Evolutionary conservation across 1,284 basidiomycete genomes (phyloP).

Genomic region (Rhodotorula sp.): DNA sequence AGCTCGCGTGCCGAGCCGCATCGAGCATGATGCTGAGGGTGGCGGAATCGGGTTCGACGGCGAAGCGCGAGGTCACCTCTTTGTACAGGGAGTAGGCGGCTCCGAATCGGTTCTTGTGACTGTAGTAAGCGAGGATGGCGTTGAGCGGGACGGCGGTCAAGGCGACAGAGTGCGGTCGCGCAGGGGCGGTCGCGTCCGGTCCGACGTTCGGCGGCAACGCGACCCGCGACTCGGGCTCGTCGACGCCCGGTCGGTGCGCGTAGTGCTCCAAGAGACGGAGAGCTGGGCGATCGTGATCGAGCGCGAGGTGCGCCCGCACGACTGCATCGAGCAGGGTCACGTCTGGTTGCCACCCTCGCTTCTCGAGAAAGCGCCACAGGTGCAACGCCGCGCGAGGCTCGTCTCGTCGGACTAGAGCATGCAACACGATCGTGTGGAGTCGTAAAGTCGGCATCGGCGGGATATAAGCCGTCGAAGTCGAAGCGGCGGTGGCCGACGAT

Average conservation of each 20-base stretch:
- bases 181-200: not conserved
- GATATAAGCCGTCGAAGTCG: not conserved
- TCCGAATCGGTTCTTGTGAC: slow-evolving; percentile 49
- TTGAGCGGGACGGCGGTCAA: slow-evolving; percentile 50
- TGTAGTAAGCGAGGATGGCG: slow-evolving; percentile 58
- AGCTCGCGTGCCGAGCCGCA: slow-evolving; percentile 48
- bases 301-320: slow-evolving; percentile 9
- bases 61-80: slow-evolving; percentile 58
- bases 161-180: slow-evolving; percentile 1
- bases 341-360: slow-evolving; percentile 15
- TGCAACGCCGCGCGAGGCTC: not conserved
- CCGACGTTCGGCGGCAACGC: not conserved
- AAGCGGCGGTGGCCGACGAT: not conserved
- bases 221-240: not conserved
- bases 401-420: slow-evolving; percentile 9
- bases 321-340: slow-evolving; percentile 16
- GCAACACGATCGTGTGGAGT: slow-evolving; percentile 26
- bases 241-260: not conserved
- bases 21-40: slow-evolving; percentile 63
- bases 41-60: slow-evolving; percentile 56
- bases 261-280: not conserved
- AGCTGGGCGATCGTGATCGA: slow-evolving; percentile 9
- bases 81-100: slow-evolving; percentile 65
- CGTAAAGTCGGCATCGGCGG: slow-evolving; percentile 5
- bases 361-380: slow-evolving; percentile 16